A percentile compares a stretch with the other conserved stretches of the same genome.
Conservation (phyloP, 1,139 yeast species). For the Geotrichum phurueaensis region DNA sequence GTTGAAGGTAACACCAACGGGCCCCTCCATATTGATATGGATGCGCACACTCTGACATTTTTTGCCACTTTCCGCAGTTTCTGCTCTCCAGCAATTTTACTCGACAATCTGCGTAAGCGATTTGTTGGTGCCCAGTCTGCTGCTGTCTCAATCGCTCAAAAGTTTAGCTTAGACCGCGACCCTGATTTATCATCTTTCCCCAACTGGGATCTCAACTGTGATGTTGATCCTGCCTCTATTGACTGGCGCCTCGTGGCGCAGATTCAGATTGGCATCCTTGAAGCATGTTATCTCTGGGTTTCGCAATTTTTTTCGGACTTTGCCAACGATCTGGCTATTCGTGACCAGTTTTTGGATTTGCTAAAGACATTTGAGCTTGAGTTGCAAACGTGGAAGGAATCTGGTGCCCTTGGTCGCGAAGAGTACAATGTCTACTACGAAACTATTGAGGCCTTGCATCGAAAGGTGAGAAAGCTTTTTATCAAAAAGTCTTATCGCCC, state of each 20-base stretch:
- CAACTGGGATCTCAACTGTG: slow-evolving; percentile 35
- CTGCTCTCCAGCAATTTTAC: slow-evolving; percentile 47
- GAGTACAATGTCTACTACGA: slow-evolving; percentile 33
- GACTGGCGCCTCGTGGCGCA: slow-evolving; percentile 58
- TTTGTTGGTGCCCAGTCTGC: slow-evolving; percentile 57
- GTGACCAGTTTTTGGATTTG: slow-evolving; percentile 57
- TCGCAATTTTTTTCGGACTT: slow-evolving; percentile 72
- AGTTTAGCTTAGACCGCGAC: background rate
- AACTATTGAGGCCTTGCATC: slow-evolving; percentile 51
- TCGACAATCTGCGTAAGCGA: slow-evolving; percentile 47
- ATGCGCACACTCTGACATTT: slow-evolving; percentile 54
- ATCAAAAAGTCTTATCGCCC: slow-evolving; percentile 81
- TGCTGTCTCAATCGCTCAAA: slow-evolving; percentile 42
- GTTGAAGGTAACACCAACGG: slow-evolving; percentile 39
- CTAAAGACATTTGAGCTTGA: slow-evolving; percentile 67
- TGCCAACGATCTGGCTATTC: slow-evolving; percentile 59
- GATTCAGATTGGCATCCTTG: slow-evolving; percentile 77
- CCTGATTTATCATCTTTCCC: slow-evolving; percentile 31
- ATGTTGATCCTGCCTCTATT: slow-evolving; percentile 31
- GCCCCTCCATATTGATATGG: slow-evolving; percentile 50
- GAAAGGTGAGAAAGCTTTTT: slow-evolving; percentile 63
- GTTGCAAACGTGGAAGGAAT: slow-evolving; percentile 54
- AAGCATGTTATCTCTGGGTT: slow-evolving; percentile 66
- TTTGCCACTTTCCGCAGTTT: slow-evolving; percentile 62
- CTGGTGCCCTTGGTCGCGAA: slow-evolving; percentile 29